Base-by-base conservation (phyloP, 2,329 filamentous ascomycete species). In the Zymoseptoria brevis region DNA sequence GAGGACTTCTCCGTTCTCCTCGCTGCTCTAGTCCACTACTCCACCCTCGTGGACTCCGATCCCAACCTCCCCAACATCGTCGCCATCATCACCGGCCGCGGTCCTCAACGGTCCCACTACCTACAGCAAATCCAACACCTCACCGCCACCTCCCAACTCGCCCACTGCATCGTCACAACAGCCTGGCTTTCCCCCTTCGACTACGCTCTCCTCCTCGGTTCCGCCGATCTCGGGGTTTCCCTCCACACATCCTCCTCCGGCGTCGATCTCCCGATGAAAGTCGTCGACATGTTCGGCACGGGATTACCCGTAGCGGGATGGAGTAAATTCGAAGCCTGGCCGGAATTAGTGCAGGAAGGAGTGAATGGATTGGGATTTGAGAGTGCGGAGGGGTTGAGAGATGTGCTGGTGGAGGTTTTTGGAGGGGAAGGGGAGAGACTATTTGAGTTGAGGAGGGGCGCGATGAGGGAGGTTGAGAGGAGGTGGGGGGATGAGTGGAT, bases 231-330 rank as follows among this genome's bases (percentile, higher is more conserved):
- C 0, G 94, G 94, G 8, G 84, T 99, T 22, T 96, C 90, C 58
- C 78, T 99, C 24, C 94, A 99, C 76, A 96, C 85, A 64, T 96
- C 91, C 13, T 95, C 89, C 65, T 96, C 90, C 2, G 94, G 94
- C 1, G 91, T 99, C 0, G 94, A 99, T 74, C 79, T 99, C 19
- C 94, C 94, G 0, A 99, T 99, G 94, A 99, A 99, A 76, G 91
- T 99, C 0, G 92, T 99, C 13, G 94, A 99, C 72, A 96, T 99
- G 92, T 97, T 99, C 72, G 94, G 94, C 2, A 88, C 92, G 0
- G 94, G 93, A 0, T 77, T 99, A 26, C 94, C 94, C 0, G 94
- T 99, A 0, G 86, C 87, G 0, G 93, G 91, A 3, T 97, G 94
- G 81, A 84, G 83, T 24, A 82, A 83, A 1, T 99, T 96, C 70